A percentile compares a stretch with the other conserved stretches of the same genome.
phyloP scores from a whole-genome alignment of 108 stramenopile species.

The Cylindrotheca fusiformis region DNA sequence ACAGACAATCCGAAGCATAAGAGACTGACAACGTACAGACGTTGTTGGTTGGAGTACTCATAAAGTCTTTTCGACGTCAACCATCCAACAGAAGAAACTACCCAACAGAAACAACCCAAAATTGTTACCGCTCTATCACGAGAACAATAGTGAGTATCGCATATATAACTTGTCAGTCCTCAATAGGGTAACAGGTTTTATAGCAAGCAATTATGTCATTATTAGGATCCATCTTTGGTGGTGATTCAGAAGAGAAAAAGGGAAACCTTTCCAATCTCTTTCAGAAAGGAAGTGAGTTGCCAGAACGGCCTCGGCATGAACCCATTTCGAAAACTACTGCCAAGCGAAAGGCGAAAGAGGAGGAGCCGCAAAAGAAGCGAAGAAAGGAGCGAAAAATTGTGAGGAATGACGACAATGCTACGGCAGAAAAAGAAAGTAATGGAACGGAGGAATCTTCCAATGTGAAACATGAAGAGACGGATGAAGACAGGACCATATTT shows the following conservation, averaged over 20 bases:
- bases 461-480: slow-evolving; percentile 1
- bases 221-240: slow-evolving; percentile 43
- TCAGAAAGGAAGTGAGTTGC: slow-evolving; percentile 29
- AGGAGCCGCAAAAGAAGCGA: slow-evolving; percentile 5
- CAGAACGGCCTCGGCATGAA: slow-evolving; percentile 41
- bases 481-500: slow-evolving; percentile 70
- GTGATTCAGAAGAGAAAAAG: neutral
- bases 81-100: too few relatives aligned
- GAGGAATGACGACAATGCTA: slow-evolving; percentile 7
- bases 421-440: slow-evolving; percentile 11
- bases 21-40: neutral
- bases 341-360: slow-evolving; percentile 15
- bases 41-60: neutral
- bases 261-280: slow-evolving; percentile 14
- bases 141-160: too few relatives aligned
- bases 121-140: too few relatives aligned
- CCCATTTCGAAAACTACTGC: slow-evolving; percentile 6
- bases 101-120: too few relatives aligned
- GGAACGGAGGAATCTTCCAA: neutral
- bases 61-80: slow-evolving; percentile 1
- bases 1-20: neutral
- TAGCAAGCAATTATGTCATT: slow-evolving; percentile 32
- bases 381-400: slow-evolving; percentile 22
- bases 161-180: too few relatives aligned
- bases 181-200: too few relatives aligned